Percentiles rank a stretch among this genome's conserved stretches.
phyloP scores from a whole-genome alignment of 352 stramenopile genomes.

The Globisporangium viniferum region DNA sequence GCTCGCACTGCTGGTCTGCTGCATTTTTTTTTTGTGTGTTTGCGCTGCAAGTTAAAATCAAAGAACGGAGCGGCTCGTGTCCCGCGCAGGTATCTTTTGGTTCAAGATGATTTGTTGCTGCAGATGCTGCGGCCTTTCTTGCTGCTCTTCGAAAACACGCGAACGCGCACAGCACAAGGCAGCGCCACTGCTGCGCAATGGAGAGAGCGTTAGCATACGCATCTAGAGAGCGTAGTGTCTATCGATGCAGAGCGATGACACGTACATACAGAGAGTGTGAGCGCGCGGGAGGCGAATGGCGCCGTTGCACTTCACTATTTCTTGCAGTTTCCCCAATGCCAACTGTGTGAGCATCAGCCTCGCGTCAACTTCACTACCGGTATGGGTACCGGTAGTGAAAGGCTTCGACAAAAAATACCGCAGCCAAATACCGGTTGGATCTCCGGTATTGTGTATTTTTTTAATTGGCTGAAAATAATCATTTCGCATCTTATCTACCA shows the following conservation, averaged over 20 bases:
- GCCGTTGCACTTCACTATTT: slow-evolving; percentile 1
- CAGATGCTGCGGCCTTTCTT: not conserved
- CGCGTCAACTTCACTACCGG: slow-evolving; percentile 1
- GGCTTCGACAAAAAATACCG: not conserved
- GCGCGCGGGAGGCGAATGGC: not conserved
- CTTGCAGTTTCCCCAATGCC: slow-evolving; percentile 4
- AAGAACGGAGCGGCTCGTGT: not conserved
- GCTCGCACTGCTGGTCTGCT: not conserved
- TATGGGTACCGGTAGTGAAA: not conserved
- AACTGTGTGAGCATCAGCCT: not conserved
- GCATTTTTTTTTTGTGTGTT: slow-evolving; percentile 1
- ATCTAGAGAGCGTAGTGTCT: not conserved
- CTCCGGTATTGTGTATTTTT: not conserved
- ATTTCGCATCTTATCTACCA: not conserved
- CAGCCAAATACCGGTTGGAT: not conserved
- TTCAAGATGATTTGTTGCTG: not conserved
- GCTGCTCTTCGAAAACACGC: not conserved
- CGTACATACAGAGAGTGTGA: not conserved
- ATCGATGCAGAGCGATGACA: not conserved
- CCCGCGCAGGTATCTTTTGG: slow-evolving; percentile 1
- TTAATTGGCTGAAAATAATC: not conserved
- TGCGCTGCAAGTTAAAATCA: not conserved
- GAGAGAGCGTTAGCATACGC: not conserved
- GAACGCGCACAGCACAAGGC: not conserved
- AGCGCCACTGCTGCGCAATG: not conserved